Percentiles rank a stretch among this genome's conserved stretches.
Conservation (phyloP, 352 stramenopile genomes). For the Globisporangium yorkense region DNA sequence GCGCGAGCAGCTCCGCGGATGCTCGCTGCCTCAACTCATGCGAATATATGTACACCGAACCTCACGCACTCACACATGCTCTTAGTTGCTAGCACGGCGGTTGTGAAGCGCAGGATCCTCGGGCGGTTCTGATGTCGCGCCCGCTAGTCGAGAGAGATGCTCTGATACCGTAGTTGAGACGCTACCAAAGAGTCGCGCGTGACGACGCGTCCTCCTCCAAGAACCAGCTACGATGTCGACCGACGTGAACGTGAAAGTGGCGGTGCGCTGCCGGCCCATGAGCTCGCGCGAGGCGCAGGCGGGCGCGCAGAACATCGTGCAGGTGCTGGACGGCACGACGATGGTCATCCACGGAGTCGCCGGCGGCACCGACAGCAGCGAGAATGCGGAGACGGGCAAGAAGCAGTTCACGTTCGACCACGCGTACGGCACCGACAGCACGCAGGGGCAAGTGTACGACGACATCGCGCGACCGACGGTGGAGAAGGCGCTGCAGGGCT, state of each 20-base stretch:
- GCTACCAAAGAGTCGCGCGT: neutral
- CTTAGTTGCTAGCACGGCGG: neutral
- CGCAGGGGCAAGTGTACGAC: slow-evolving; percentile 77
- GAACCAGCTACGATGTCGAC: slow-evolving; percentile 31
- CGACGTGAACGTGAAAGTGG: slow-evolving; percentile 88
- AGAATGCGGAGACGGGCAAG: slow-evolving; percentile 11
- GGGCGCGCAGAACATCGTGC: slow-evolving; percentile 40
- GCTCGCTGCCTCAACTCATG: neutral
- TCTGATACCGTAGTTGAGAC: neutral
- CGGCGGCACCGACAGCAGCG: slow-evolving; percentile 5
- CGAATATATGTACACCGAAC: neutral
- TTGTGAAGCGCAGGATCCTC: no score
- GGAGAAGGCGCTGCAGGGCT: slow-evolving; percentile 70
- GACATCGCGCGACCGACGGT: slow-evolving; percentile 73
- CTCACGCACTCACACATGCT: neutral
- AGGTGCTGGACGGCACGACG: slow-evolving; percentile 49
- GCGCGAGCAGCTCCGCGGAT: neutral
- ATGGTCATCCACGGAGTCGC: slow-evolving; percentile 41
- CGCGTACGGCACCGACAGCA: slow-evolving; percentile 65
- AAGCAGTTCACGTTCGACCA: slow-evolving; percentile 86
- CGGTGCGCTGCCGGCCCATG: slow-evolving; percentile 85
- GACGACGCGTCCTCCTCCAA: neutral
- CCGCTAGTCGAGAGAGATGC: no score
- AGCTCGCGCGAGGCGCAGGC: slow-evolving; percentile 71
- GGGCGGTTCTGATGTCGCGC: no score